Evolutionary conservation across 108 stramenopile genomes (phyloP).

Genomic region (Cylindrotheca closterium): DNA sequence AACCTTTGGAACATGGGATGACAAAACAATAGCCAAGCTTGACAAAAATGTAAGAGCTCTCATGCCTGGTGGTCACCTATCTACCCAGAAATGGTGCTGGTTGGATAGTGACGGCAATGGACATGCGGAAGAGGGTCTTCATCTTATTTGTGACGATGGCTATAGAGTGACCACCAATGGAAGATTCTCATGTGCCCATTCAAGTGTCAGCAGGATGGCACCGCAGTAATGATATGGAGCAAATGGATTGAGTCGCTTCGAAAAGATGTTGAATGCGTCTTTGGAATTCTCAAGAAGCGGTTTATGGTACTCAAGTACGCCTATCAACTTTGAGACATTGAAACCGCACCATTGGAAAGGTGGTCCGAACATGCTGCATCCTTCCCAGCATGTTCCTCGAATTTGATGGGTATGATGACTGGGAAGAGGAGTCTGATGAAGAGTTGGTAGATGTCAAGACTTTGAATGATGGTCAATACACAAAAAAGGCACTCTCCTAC

Average conservation of each 20-base stretch:
- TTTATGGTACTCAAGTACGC: too few relatives aligned
- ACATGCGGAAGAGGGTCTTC: conserved; percentile 20
- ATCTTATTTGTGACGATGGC: conserved; percentile 43
- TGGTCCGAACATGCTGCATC: conserved; percentile 34
- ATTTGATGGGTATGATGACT: too few relatives aligned
- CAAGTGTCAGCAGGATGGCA: background rate
- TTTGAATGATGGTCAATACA: too few relatives aligned
- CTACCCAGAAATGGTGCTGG: background rate
- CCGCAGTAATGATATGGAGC: conserved; percentile 6
- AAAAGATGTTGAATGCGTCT: conserved; percentile 54
- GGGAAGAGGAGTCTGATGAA: too few relatives aligned
- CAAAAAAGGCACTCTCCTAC: too few relatives aligned
- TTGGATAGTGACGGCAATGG: background rate
- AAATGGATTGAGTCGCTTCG: conserved; percentile 38
- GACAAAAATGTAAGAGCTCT: background rate
- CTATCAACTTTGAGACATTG: too few relatives aligned
- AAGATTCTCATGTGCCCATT: conserved; percentile 24
- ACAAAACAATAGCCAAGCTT: conserved; percentile 12
- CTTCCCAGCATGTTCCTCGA: conserved; percentile 40
- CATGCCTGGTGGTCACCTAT: background rate
- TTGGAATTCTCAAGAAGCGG: conserved; percentile 35
- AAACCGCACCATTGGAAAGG: too few relatives aligned
- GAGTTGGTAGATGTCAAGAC: too few relatives aligned
- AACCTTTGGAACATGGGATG: conserved; percentile 10
- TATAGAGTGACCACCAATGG: conserved; percentile 44